Conservation (phyloP, 495 filamentous ascomycete genomes). For the Trichoderma gamsii region DNA sequence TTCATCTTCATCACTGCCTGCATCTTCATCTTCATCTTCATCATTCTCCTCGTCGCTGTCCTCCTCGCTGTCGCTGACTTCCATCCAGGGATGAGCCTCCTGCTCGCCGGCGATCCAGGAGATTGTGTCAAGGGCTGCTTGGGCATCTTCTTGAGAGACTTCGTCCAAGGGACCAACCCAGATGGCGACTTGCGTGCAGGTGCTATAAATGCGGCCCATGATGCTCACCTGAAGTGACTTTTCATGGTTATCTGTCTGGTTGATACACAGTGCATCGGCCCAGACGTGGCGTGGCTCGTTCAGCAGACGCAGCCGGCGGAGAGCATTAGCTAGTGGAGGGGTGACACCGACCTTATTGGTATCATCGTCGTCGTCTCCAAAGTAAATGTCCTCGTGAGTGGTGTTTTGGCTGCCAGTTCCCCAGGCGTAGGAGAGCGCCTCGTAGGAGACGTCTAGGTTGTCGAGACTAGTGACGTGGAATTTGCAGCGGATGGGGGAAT, state of each 20-base stretch:
- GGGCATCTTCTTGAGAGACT: constrained; percentile 18
- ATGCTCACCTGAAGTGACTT: constrained; percentile 31
- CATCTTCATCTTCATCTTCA: too few species aligned
- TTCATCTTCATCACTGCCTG: too few species aligned
- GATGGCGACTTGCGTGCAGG: constrained; percentile 22
- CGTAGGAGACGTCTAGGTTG: constrained; percentile 18
- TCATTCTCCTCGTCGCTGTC: neutral
- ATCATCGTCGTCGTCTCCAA: neutral
- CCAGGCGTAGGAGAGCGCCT: constrained; percentile 35
- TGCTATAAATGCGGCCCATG: constrained; percentile 31
- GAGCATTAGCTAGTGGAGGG: constrained; percentile 22
- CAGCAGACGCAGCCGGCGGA: constrained; percentile 21
- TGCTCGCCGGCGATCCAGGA: constrained; percentile 13
- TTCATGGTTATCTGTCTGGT: constrained; percentile 30
- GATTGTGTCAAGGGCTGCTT: constrained; percentile 1
- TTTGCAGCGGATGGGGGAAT: neutral
- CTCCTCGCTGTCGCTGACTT: neutral
- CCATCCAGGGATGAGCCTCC: neutral
- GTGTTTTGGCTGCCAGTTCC: constrained; percentile 18
- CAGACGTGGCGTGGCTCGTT: constrained; percentile 24
- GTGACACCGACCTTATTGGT: constrained; percentile 17
- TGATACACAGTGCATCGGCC: constrained; percentile 35
- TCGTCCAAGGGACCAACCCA: constrained; percentile 25
- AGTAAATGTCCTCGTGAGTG: constrained; percentile 17
- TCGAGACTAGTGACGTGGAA: constrained; percentile 10